Base-by-base conservation (phyloP, 768 basidiomycete genomes). In the Mycena leptocephala region DNA sequence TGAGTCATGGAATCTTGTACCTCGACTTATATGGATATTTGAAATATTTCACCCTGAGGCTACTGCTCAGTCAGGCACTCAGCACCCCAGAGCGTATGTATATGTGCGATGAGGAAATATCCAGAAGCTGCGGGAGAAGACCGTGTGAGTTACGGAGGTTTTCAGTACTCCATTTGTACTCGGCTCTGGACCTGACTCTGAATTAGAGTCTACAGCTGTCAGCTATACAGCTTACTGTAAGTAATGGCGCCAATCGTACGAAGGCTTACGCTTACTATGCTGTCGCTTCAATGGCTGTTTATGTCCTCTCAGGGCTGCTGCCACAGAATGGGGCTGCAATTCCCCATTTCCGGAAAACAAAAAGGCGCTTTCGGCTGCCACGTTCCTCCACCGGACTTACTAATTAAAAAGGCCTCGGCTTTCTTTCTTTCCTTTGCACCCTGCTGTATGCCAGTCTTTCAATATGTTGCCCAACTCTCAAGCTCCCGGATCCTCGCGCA, bases 301-400 rank as follows among this genome's bases (percentile, higher is more conserved):
- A 43, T 24, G n/a, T n/a, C n/a, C n/a, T n/a, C n/a, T n/a, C n/a
- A n/a, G n/a, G n/a, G n/a, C n/a, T 32, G 41, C 68, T n/a, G 69
- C 74, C 68, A 56, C 24, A 65, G 68, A 70, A 64, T 59, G 56
- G 65, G 72, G 65, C 58, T 63, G 55, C 51, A 56, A 68, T 18
- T 63, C 61, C 28, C 59, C 70, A 39, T 68, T 76, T 69, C 22
- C 30, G 75, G 75, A 72, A 64, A 72, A 39, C 22, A 48, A 51
- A n/a, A 71, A 71, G 75, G 74, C 56, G 70, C 75, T 67, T 59
- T 67, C 65, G 48, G 68, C 58, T 18, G 20, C 55, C 75, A 76
- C 75, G 64, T 71, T 67, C 67, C 66, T 39, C 35, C 33, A 62
- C 46, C 58, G 63, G 39, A 20, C 55, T 37, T 70, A 39, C 61